Conservation (phyloP, 129 eudicot species). For the Centrapalus pauciflorus region DNA sequence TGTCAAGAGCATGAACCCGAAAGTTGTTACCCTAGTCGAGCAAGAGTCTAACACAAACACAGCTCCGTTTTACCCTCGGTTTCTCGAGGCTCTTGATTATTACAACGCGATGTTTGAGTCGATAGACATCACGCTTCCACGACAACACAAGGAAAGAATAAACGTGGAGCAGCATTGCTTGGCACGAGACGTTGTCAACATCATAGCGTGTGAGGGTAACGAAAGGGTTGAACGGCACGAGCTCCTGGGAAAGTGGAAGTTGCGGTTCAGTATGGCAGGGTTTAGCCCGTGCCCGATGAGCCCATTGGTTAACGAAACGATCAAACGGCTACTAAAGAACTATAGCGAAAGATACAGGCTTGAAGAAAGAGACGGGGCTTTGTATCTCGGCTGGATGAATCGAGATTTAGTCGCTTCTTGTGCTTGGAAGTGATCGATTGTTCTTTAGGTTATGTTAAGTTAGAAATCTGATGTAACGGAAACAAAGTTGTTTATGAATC, state of each 20-base stretch:
- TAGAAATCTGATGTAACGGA: constrained; percentile 22
- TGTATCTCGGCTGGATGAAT: constrained; percentile 83
- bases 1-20: constrained; percentile 58
- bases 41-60: constrained; percentile 85
- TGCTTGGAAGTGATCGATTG: constrained; percentile 59
- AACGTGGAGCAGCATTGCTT: constrained; percentile 72
- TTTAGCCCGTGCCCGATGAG: constrained; percentile 70
- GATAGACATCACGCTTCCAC: constrained; percentile 60
- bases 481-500: constrained; percentile 16
- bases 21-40: constrained; percentile 80
- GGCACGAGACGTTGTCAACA: constrained; percentile 75
- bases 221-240: constrained; percentile 83
- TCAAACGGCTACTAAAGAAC: constrained; percentile 41
- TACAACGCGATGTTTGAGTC: constrained; percentile 84
- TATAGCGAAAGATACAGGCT: constrained; percentile 63
- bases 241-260: constrained; percentile 78
- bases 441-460: constrained; percentile 2
- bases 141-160: constrained; percentile 66
- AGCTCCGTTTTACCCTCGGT: constrained; percentile 71
- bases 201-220: constrained; percentile 76
- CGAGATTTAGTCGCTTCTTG: constrained; percentile 76
- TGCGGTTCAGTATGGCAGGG: constrained; percentile 77
- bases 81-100: constrained; percentile 67
- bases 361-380: constrained; percentile 75
- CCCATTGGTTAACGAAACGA: constrained; percentile 57